These are phyloP conservation scores for Millerago galiae DNA, from an alignment of 805 yeast species.

Conservation along the genomic window DNA sequence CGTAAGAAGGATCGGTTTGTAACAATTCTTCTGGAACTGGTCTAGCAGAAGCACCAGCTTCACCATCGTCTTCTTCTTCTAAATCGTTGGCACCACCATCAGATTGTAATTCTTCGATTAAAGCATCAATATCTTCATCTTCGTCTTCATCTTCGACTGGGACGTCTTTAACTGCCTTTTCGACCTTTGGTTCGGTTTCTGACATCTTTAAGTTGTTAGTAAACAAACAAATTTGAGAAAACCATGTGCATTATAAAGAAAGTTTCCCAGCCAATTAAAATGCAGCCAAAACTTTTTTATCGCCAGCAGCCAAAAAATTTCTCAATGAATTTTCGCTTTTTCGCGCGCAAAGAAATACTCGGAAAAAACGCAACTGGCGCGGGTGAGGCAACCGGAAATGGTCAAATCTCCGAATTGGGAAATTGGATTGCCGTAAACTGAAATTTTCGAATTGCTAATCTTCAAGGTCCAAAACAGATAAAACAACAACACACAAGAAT, in stretches of 20 bases:
- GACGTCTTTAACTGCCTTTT: conserved; percentile 39
- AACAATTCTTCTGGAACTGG: conserved; percentile 82
- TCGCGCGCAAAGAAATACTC: not conserved
- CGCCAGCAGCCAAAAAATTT: not conserved
- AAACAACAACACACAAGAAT: not conserved
- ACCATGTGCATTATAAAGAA: not conserved
- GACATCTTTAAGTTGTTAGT: conserved; percentile 16
- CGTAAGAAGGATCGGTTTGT: conserved; percentile 73
- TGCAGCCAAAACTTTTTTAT: not conserved
- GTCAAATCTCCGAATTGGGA: not conserved
- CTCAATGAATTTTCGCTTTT: not conserved
- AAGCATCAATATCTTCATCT: conserved; percentile 66
- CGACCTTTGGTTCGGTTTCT: conserved; percentile 43
- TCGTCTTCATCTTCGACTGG: conserved; percentile 54
- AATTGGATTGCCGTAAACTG: not conserved
- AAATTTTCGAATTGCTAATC: not conserved
- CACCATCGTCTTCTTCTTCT: conserved; percentile 39
- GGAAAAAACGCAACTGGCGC: conserved; percentile 3
- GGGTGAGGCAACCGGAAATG: not conserved
- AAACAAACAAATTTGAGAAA: not conserved
- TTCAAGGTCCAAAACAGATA: not conserved
- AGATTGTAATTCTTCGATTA: conserved; percentile 70
- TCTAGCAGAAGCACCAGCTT: conserved; percentile 54
- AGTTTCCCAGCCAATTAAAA: not conserved
- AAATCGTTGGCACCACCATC: conserved; percentile 46